A percentile compares a stretch with the other conserved stretches of the same genome.
Evolutionary conservation across 2,329 filamentous ascomycete species (phyloP).

Genomic region (Colletotrichum truncatum): DNA sequence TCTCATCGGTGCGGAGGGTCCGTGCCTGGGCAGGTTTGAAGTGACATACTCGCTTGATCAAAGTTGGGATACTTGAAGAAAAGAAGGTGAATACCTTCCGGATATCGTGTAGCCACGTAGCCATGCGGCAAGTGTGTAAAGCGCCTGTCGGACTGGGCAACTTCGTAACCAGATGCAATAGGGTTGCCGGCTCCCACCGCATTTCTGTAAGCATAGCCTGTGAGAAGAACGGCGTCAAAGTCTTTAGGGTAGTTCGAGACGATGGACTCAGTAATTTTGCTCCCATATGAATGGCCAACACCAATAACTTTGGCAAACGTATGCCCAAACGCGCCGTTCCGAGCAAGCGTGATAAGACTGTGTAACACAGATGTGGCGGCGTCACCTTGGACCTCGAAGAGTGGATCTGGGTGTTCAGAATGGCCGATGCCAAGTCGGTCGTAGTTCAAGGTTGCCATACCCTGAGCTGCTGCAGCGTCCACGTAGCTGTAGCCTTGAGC

Average conservation of each 20-base stretch:
- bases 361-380: background rate
- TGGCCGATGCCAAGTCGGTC: background rate
- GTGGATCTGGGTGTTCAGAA: background rate
- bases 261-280: background rate
- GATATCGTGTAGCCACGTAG: background rate
- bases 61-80: background rate
- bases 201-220: background rate
- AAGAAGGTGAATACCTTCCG: background rate
- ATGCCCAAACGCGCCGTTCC: background rate
- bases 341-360: background rate
- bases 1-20: background rate
- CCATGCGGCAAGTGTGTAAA: background rate
- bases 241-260: background rate
- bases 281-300: background rate
- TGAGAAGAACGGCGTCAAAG: background rate
- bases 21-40: background rate
- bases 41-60: background rate
- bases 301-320: background rate
- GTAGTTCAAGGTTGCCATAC: background rate
- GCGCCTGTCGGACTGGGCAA: background rate
- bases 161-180: background rate
- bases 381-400: background rate
- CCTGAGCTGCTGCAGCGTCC: background rate
- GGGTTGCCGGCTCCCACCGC: background rate
- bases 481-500: background rate